Percentiles rank a stretch among this genome's conserved stretches.
Conservation (phyloP, 2,329 filamentous ascomycete genomes). For the Nothophaeocryptopus gaeumannii region DNA sequence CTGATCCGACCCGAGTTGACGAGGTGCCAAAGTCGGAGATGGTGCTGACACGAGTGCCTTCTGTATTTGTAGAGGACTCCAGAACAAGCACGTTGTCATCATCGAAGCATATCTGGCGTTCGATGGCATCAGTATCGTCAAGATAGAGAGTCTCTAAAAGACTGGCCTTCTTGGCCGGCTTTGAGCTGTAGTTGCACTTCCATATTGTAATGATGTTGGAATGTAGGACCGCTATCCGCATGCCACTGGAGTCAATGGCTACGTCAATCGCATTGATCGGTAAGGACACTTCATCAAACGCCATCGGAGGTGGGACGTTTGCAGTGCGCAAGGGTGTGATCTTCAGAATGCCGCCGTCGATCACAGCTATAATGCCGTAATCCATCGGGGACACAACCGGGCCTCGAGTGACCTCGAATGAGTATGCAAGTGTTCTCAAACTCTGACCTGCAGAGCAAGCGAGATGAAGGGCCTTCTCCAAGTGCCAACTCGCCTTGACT, state of each 20-base stretch:
- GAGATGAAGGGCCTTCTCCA: constrained; percentile 74
- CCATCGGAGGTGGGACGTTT: constrained; percentile 91
- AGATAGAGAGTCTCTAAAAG: constrained; percentile 36
- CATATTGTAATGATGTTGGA: constrained; percentile 65
- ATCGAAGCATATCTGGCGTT: constrained; percentile 50
- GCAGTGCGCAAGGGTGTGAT: constrained; percentile 80
- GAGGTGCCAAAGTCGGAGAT: constrained; percentile 16
- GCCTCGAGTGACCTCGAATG: constrained; percentile 66
- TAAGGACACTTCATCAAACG: constrained; percentile 68
- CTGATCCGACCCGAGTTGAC: constrained; percentile 10
- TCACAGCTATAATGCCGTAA: constrained; percentile 61
- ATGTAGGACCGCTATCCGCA: constrained; percentile 70
- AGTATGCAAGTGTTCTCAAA: constrained; percentile 55
- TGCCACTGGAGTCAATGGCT: constrained; percentile 64
- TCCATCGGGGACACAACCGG: constrained; percentile 63
- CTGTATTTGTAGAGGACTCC: constrained; percentile 17
- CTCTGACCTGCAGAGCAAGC: constrained; percentile 33
- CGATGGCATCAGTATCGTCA: constrained; percentile 6
- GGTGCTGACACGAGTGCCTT: constrained; percentile 14
- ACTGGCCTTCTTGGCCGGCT: constrained; percentile 43
- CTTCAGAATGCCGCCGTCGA: constrained; percentile 79
- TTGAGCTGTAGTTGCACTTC: constrained; percentile 62
- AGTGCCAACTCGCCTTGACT: constrained; percentile 64
- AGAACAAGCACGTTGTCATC: constrained; percentile 38
- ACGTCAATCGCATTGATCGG: constrained; percentile 68